phyloP scores from a whole-genome alignment of 805 yeast genomes.

The Saccharomycopsis amapae region DNA sequence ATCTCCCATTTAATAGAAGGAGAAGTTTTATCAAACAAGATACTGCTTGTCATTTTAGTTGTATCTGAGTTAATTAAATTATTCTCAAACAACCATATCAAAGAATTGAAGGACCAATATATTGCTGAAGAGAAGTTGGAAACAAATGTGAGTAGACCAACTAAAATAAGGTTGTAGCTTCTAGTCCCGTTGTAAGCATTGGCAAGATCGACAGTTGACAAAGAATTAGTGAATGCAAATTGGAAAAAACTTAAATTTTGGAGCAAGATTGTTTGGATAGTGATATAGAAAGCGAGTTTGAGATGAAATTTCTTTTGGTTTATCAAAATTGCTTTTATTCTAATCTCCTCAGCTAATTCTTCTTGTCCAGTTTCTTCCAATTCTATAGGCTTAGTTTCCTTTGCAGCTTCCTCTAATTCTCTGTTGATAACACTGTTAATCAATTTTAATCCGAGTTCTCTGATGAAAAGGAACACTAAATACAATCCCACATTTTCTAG shows the following conservation, averaged over 20 bases:
- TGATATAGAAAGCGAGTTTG: constrained; percentile 13
- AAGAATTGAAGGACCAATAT: constrained; percentile 54
- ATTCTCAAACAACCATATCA: constrained; percentile 30
- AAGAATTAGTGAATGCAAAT: constrained; percentile 84
- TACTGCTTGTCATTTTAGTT: constrained; percentile 6
- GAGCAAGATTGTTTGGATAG: constrained; percentile 41
- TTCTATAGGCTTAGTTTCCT: neutral
- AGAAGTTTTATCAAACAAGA: constrained; percentile 4
- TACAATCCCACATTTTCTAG: constrained; percentile 50
- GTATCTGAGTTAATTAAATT: constrained; percentile 18
- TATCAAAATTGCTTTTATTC: neutral
- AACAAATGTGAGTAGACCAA: constrained; percentile 70
- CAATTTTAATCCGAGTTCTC: constrained; percentile 2
- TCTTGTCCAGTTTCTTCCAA: neutral
- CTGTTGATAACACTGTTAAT: constrained; percentile 10
- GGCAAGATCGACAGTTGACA: constrained; percentile 84
- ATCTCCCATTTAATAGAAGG: constrained; percentile 29
- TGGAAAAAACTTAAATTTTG: constrained; percentile 80
- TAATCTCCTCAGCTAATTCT: neutral
- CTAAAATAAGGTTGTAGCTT: constrained; percentile 58
- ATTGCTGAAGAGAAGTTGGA: constrained; percentile 85
- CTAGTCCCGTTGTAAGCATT: constrained; percentile 88
- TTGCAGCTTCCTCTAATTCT: constrained; percentile 3
- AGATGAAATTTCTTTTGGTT: constrained; percentile 10
- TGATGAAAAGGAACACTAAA: constrained; percentile 31